phyloP scores from a whole-genome alignment of 1,139 yeast species.

The Blastobotrys arbuscula region DNA sequence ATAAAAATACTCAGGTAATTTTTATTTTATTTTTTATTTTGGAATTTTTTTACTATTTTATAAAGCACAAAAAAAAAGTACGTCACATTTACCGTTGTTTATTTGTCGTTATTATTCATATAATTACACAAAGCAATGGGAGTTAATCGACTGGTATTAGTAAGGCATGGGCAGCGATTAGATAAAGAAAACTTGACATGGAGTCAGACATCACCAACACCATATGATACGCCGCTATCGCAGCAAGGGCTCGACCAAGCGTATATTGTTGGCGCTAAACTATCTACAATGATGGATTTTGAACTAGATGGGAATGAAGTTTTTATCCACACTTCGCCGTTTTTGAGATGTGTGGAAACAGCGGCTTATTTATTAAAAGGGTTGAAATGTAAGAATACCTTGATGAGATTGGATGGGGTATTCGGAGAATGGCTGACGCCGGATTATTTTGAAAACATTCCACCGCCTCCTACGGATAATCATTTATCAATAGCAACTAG shows the following conservation, averaged over 20 bases:
- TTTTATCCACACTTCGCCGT: constrained; percentile 36
- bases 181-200: constrained; percentile 32
- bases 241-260: constrained; percentile 31
- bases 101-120: neutral
- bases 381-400: constrained; percentile 14
- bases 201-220: constrained; percentile 32
- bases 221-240: constrained; percentile 37
- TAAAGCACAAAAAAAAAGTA: too few species aligned
- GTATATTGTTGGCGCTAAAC: constrained; percentile 16
- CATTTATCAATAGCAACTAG: constrained; percentile 27
- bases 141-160: constrained; percentile 24
- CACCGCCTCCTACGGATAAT: constrained; percentile 37
- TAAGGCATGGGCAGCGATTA: constrained; percentile 34
- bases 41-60: too few species aligned
- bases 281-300: constrained; percentile 13
- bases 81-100: too few species aligned
- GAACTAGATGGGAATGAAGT: constrained; percentile 19
- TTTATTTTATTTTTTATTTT: too few species aligned
- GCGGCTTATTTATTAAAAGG: constrained; percentile 28
- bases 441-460: constrained; percentile 33
- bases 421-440: constrained; percentile 40
- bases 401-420: constrained; percentile 32
- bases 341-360: constrained; percentile 37
- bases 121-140: neutral
- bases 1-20: too few species aligned